Evolutionary conservation across 768 basidiomycete genomes (phyloP).

Genomic region (Panus rudis): DNA sequence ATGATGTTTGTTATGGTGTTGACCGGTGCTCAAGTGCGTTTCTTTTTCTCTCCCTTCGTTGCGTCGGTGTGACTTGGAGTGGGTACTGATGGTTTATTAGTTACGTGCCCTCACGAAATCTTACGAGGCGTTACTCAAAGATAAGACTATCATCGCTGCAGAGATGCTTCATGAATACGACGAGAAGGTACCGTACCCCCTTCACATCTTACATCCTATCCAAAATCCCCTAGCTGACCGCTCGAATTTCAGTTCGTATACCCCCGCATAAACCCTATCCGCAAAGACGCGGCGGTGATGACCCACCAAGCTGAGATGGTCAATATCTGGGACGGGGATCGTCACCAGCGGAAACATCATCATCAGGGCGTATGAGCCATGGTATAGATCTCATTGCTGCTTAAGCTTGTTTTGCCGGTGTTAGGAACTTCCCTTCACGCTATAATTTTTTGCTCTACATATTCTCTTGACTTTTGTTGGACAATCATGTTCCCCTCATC

Average conservation of each 20-base stretch:
- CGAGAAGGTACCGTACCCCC: constrained; percentile 47
- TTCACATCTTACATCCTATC: background rate
- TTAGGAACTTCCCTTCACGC: background rate
- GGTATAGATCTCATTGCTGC: background rate
- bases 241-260: constrained; percentile 61
- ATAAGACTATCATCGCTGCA: constrained; percentile 64
- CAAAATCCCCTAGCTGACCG: background rate
- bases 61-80: background rate
- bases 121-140: constrained; percentile 64
- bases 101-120: constrained; percentile 42
- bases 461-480: background rate
- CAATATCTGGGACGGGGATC: constrained; percentile 40
- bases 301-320: constrained; percentile 79
- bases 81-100: constrained; percentile 24
- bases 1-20: constrained; percentile 63
- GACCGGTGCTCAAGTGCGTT: constrained; percentile 56
- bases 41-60: background rate
- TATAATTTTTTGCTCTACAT: background rate
- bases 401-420: background rate
- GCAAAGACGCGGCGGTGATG: constrained; percentile 77
- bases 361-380: background rate
- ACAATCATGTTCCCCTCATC: background rate
- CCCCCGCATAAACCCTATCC: constrained; percentile 71
- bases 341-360: background rate
- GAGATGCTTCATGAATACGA: constrained; percentile 87